phyloP scores from a whole-genome alignment of 352 stramenopile species.

The Plasmopara halstedii region DNA sequence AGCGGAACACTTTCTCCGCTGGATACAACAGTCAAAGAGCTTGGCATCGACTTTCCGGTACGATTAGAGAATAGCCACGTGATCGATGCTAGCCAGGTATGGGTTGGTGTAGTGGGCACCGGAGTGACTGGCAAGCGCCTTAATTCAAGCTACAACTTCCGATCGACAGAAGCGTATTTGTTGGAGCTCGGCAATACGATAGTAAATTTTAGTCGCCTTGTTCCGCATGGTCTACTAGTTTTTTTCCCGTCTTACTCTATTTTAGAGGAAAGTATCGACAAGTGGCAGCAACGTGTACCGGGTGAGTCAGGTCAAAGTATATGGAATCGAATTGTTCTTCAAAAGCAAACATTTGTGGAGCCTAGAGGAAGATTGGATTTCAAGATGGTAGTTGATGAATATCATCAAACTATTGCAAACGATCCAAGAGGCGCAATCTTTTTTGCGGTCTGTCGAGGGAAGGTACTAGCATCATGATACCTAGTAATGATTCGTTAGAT shows the following conservation, averaged over 20 bases:
- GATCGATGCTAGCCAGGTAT: conserved; percentile 86
- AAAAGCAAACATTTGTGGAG: conserved; percentile 78
- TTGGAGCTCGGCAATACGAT: conserved; percentile 96
- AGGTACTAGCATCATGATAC: conserved; percentile 38
- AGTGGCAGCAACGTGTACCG: conserved; percentile 51
- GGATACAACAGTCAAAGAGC: conserved; percentile 93
- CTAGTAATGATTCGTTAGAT: background rate
- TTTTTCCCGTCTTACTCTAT: conserved; percentile 99
- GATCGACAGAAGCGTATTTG: conserved; percentile 91
- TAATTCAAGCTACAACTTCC: conserved; percentile 92
- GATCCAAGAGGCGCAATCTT: conserved; percentile 90
- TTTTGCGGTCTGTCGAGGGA: conserved; percentile 97
- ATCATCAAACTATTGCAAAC: conserved; percentile 60
- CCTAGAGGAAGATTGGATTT: conserved; percentile 67
- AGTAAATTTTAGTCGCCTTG: conserved; percentile 89
- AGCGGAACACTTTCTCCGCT: conserved; percentile 97
- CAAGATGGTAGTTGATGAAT: conserved; percentile 72
- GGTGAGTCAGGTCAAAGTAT: conserved; percentile 48
- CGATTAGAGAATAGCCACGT: conserved; percentile 98
- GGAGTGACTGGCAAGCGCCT: conserved; percentile 91
- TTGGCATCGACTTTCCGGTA: conserved; percentile 94
- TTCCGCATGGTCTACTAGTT: conserved; percentile 95
- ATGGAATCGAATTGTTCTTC: conserved; percentile 68
- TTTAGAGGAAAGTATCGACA: conserved; percentile 81
- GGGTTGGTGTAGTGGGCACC: conserved; percentile 87